Evolutionary conservation across 768 basidiomycete species (phyloP).

Genomic region (Mrakia hoshinonis): DNA sequence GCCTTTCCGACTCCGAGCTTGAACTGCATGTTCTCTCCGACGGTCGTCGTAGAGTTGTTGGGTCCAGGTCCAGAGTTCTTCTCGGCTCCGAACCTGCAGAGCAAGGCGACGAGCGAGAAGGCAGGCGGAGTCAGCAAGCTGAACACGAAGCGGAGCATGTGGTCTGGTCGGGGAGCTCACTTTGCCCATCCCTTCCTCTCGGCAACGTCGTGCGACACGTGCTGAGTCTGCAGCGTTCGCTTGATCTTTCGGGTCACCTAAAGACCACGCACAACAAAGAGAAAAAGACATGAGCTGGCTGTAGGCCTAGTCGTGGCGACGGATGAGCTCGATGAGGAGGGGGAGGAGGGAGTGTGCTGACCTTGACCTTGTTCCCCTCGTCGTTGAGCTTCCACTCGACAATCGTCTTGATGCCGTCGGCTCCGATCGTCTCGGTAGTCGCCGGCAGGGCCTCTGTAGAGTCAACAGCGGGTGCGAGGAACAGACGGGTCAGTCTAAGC

Average conservation of each 20-base stretch:
- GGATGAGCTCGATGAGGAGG: neutral
- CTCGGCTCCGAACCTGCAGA: slow-evolving; percentile 71
- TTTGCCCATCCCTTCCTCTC: slow-evolving; percentile 84
- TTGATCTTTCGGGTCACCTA: slow-evolving; percentile 81
- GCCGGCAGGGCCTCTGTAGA: slow-evolving; percentile 45
- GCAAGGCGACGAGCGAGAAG: too few species aligned
- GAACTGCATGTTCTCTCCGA: slow-evolving; percentile 63
- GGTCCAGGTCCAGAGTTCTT: slow-evolving; percentile 78
- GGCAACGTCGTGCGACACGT: slow-evolving; percentile 89
- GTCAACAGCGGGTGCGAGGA: neutral
- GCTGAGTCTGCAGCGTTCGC: slow-evolving; percentile 74
- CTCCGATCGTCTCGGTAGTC: slow-evolving; percentile 54
- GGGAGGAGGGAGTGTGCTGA: slow-evolving; percentile 38
- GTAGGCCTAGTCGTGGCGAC: neutral
- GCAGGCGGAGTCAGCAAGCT: neutral
- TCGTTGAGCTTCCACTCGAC: slow-evolving; percentile 79
- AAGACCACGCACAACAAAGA: neutral
- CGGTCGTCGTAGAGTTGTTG: slow-evolving; percentile 85
- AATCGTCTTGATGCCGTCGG: slow-evolving; percentile 77
- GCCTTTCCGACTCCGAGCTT: slow-evolving; percentile 54
- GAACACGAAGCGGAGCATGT: neutral
- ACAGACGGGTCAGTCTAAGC: neutral
- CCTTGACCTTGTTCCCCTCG: slow-evolving; percentile 91
- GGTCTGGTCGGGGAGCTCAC: slow-evolving; percentile 29
- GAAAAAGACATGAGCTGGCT: neutral